These are phyloP conservation scores for Porphyrellus cyaneotinctus DNA, from an alignment of 768 basidiomycete genomes.

Conservation along the genomic window DNA sequence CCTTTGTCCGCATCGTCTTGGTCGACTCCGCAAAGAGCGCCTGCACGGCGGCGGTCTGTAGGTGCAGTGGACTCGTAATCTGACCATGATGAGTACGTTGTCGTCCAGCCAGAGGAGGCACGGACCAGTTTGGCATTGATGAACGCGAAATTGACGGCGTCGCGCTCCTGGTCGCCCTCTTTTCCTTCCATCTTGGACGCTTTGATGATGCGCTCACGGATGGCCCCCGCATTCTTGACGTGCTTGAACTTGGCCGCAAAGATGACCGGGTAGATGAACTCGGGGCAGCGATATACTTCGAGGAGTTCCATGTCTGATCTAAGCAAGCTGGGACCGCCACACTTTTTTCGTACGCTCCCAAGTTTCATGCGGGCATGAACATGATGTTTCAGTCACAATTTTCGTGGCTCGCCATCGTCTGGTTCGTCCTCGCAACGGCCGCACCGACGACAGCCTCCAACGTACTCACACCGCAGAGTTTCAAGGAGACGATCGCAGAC, in stretches of 20 bases:
- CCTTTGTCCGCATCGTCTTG: conserved; percentile 68
- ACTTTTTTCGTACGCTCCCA: background rate
- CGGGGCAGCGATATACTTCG: conserved; percentile 54
- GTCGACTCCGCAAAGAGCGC: conserved; percentile 68
- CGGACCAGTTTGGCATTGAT: conserved; percentile 80
- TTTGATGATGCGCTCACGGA: conserved; percentile 64
- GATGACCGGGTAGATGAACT: conserved; percentile 44
- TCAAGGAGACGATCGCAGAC: conserved; percentile 44
- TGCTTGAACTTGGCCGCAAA: conserved; percentile 64
- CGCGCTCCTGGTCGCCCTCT: conserved; percentile 64
- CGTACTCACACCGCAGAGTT: conserved; percentile 56
- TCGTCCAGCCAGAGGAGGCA: background rate
- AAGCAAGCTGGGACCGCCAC: background rate
- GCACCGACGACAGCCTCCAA: conserved; percentile 31
- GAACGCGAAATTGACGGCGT: conserved; percentile 86
- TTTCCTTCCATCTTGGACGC: conserved; percentile 59
- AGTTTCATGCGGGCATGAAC: conserved; percentile 5
- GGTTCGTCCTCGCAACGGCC: conserved; percentile 31
- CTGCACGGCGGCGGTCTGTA: conserved; percentile 82
- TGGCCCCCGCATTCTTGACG: conserved; percentile 56
- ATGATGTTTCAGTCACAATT: conserved; percentile 1
- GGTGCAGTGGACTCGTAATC: conserved; percentile 78
- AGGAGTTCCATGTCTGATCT: conserved; percentile 34
- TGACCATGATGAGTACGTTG: conserved; percentile 30
- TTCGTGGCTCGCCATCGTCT: conserved; percentile 29